Conservation (phyloP, 2,329 filamentous ascomycete species). For the Proliferodiscus dingleyae region DNA sequence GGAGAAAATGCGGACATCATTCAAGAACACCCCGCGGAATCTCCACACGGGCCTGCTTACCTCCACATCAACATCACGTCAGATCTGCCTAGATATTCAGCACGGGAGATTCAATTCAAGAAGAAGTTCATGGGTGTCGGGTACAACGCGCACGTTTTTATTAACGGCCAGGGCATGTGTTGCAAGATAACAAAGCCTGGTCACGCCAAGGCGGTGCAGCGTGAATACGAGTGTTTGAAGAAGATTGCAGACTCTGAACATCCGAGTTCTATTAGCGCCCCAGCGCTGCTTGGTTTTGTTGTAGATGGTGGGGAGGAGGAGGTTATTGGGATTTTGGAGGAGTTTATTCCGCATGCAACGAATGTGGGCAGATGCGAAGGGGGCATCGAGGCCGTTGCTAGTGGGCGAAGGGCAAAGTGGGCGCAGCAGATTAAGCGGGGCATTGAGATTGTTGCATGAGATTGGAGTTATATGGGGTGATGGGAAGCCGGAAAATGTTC, state of each 20-base stretch:
- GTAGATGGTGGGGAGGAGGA: conserved; percentile 6
- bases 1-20: conserved; percentile 10
- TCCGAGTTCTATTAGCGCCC: conserved; percentile 10
- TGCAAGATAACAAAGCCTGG: conserved; percentile 12
- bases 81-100: conserved; percentile 12
- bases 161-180: conserved; percentile 13
- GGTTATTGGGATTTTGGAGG: conserved; percentile 20
- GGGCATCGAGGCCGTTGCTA: conserved; percentile 4
- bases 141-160: conserved; percentile 5
- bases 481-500: conserved; percentile 22
- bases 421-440: conserved; percentile 12
- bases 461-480: conserved; percentile 22
- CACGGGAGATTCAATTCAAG: conserved; percentile 9
- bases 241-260: conserved; percentile 12
- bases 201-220: conserved; percentile 10
- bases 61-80: conserved; percentile 5
- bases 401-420: conserved; percentile 14
- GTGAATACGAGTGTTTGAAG: conserved; percentile 15
- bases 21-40: conserved; percentile 8
- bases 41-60: conserved; percentile 4
- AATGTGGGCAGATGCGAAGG: neutral
- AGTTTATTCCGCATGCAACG: conserved; percentile 12
- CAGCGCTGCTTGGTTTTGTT: conserved; percentile 12
- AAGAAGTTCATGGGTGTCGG: conserved; percentile 9
- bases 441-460: conserved; percentile 16